A percentile compares a stretch with the other conserved stretches of the same genome.
Conservation (phyloP, 2,329 filamentous ascomycete species). For the Botrytis aclada region DNA sequence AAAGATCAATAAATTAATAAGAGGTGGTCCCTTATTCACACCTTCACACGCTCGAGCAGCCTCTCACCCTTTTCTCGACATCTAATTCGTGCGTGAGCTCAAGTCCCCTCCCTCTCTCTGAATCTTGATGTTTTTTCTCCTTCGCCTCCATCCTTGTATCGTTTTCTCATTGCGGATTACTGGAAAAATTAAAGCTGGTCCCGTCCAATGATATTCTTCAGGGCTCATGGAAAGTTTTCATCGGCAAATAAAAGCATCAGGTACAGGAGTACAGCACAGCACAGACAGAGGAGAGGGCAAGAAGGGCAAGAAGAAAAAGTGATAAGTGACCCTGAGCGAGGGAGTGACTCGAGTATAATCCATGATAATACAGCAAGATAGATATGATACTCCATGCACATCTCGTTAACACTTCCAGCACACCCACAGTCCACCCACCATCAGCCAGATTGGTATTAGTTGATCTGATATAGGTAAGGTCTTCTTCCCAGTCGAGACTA, state of each 20-base stretch:
- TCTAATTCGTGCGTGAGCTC: neutral
- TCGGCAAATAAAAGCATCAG: neutral
- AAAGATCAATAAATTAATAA: neutral
- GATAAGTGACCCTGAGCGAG: neutral
- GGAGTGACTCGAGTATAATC: neutral
- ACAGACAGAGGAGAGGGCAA: neutral
- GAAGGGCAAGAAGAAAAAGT: neutral
- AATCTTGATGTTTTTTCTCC: neutral
- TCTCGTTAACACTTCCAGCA: neutral
- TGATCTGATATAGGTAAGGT: neutral
- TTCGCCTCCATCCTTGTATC: neutral
- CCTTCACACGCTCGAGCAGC: neutral
- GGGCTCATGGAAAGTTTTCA: neutral
- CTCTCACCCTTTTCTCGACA: neutral
- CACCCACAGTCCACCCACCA: neutral
- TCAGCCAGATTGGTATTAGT: neutral
- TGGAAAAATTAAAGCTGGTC: neutral
- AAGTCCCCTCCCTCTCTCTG: neutral
- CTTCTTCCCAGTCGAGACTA: neutral
- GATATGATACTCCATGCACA: neutral
- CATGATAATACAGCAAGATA: neutral
- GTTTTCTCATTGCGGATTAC: neutral
- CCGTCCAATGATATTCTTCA: neutral
- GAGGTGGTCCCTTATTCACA: neutral
- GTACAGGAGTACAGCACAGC: neutral